These are phyloP conservation scores for Noccaea caerulescens DNA, from an alignment of 345 rosid species.

Conservation along the genomic window DNA sequence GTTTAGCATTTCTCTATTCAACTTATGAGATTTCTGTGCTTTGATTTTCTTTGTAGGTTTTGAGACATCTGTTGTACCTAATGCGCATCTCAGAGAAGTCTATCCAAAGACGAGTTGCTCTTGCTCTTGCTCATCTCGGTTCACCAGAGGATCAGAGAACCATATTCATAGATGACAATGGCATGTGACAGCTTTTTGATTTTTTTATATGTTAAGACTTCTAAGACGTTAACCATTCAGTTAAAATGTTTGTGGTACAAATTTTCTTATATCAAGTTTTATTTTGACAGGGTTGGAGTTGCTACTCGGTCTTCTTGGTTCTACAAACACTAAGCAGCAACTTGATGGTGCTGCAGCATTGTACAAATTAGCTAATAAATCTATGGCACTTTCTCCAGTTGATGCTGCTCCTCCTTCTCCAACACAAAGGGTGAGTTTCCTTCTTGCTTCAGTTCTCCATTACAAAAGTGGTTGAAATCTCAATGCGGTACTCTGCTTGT, in stretches of 20 bases:
- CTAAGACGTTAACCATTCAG: conserved; percentile 8
- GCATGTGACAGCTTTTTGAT: conserved; percentile 48
- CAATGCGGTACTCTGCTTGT: conserved; percentile 12
- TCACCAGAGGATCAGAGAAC: conserved; percentile 82
- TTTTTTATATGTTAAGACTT: conserved; percentile 1
- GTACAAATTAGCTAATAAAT: conserved; percentile 81
- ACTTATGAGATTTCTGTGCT: conserved; percentile 24
- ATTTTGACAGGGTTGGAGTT: conserved; percentile 76
- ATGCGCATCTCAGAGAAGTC: conserved; percentile 87
- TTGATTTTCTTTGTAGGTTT: conserved; percentile 60
- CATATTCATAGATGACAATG: conserved; percentile 82
- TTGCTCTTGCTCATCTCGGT: conserved; percentile 97
- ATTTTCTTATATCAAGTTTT: conserved; percentile 14
- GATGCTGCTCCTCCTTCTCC: conserved; percentile 99
- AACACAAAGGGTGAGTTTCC: conserved; percentile 75
- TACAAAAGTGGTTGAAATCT: conserved; percentile 16
- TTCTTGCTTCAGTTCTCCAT: conserved; percentile 24
- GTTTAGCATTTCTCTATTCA: conserved; percentile 6
- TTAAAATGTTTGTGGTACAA: conserved; percentile 32
- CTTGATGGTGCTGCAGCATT: conserved; percentile 95
- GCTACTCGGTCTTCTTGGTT: conserved; percentile 87
- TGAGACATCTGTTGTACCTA: conserved; percentile 80
- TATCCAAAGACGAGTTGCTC: conserved; percentile 84
- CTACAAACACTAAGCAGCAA: conserved; percentile 75
- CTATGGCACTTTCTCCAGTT: conserved; percentile 80